phyloP scores from a whole-genome alignment of 805 yeast genomes.

The Candida andamanensis region DNA sequence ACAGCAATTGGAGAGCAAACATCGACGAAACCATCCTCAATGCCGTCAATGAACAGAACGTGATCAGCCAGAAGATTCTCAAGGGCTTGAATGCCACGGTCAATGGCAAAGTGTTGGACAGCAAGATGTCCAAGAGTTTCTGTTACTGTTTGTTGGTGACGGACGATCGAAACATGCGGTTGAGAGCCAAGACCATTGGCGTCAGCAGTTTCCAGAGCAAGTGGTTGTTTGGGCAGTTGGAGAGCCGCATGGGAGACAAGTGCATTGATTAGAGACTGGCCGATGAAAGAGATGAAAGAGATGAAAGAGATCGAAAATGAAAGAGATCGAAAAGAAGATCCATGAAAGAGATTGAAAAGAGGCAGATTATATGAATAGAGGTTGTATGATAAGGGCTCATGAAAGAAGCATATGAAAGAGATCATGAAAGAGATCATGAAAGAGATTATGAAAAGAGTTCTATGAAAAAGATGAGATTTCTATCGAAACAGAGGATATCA shows the following conservation, averaged over 20 bases:
- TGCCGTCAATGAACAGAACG: constrained; percentile 41
- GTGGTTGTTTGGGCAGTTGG: constrained; percentile 55
- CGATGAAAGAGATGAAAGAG: no score
- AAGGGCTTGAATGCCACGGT: constrained; percentile 31
- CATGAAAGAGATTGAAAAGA: no score
- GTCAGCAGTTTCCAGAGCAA: constrained; percentile 51
- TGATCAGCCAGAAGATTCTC: constrained; percentile 32
- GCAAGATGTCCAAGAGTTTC: constrained; percentile 40
- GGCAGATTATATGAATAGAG: no score
- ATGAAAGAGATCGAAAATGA: no score
- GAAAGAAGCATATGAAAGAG: no score
- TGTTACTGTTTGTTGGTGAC: constrained; percentile 61
- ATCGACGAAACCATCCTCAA: constrained; percentile 66
- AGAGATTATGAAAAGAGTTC: no score
- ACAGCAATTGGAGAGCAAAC: constrained; percentile 64
- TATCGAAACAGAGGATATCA: no score
- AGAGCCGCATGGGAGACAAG: constrained; percentile 40
- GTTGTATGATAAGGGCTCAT: no score
- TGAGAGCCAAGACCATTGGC: constrained; percentile 57
- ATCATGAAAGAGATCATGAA: no score
- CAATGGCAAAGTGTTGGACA: constrained; percentile 18
- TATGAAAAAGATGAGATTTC: no score
- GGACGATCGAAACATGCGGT: constrained; percentile 69
- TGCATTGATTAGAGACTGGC: constrained; percentile 50
- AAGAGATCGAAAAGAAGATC: no score